phyloP scores from a whole-genome alignment of 371 early-diverging fungal genomes.

The Apophysomyces elegans region DNA sequence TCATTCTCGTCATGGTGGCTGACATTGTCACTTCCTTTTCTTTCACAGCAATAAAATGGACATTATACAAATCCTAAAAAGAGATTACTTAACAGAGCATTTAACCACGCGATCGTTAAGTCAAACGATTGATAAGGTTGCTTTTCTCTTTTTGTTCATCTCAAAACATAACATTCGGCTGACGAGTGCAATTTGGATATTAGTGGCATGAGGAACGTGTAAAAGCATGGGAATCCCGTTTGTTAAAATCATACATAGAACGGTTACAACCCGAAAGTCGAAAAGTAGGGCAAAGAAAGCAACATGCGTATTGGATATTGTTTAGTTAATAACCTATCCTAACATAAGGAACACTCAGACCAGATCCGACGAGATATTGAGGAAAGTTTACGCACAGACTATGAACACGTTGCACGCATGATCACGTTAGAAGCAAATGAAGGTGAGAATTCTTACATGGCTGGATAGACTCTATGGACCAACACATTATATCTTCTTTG shows the following conservation, averaged over 20 bases:
- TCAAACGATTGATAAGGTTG: no score
- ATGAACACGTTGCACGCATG: slow-evolving; percentile 9
- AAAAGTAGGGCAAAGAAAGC: background rate
- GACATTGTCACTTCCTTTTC: background rate
- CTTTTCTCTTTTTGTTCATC: no score
- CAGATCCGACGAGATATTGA: slow-evolving; percentile 5
- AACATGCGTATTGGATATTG: background rate
- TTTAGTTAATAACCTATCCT: background rate
- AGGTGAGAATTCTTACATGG: background rate
- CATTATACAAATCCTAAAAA: background rate
- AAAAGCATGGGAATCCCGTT: background rate
- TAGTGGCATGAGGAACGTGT: slow-evolving; percentile 6
- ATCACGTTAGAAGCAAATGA: background rate
- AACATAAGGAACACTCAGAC: background rate
- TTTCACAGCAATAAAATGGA: slow-evolving; percentile 3
- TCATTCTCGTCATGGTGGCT: slow-evolving; percentile 10
- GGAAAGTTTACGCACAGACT: slow-evolving; percentile 16
- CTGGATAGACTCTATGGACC: background rate
- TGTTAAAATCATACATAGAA: background rate
- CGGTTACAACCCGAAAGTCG: background rate
- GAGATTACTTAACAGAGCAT: background rate
- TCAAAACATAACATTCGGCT: no score
- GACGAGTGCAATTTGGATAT: background rate
- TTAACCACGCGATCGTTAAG: background rate
- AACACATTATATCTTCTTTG: background rate